phyloP scores from a whole-genome alignment of 495 filamentous ascomycete genomes.

The Penicillium cataractarum region DNA sequence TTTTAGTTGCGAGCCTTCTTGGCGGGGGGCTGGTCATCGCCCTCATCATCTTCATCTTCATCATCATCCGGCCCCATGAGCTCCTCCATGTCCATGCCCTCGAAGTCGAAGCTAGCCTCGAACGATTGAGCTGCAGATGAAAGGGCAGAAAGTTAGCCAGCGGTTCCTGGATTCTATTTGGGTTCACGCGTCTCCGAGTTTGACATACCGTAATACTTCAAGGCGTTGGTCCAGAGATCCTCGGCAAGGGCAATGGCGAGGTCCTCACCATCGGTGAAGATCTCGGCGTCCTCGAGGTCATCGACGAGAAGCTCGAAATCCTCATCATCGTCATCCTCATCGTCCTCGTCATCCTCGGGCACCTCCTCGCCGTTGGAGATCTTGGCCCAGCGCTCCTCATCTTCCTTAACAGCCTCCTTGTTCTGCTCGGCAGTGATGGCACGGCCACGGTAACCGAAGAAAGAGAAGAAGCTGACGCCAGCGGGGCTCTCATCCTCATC shows the following conservation, averaged over 20 bases:
- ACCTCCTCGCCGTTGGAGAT: slow-evolving; percentile 56
- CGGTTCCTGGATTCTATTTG: not conserved
- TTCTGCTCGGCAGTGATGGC: slow-evolving; percentile 72
- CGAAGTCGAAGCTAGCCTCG: slow-evolving; percentile 32
- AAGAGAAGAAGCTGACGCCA: slow-evolving; percentile 79
- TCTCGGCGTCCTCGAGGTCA: slow-evolving; percentile 65
- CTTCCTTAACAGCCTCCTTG: slow-evolving; percentile 56
- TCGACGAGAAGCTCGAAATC: slow-evolving; percentile 52
- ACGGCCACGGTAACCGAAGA: slow-evolving; percentile 76
- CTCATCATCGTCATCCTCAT: slow-evolving; percentile 52
- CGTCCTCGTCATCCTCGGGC: slow-evolving; percentile 46
- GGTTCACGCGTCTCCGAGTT: not conserved
- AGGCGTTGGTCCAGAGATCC: slow-evolving; percentile 82
- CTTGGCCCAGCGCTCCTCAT: slow-evolving; percentile 60
- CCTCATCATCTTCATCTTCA: slow-evolving; percentile 40
- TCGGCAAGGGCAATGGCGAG: slow-evolving; percentile 79
- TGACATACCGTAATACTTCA: slow-evolving; percentile 86
- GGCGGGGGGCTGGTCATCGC: slow-evolving; percentile 39
- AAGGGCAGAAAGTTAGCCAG: slow-evolving; percentile 19
- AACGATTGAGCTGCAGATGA: slow-evolving; percentile 40
- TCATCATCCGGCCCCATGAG: slow-evolving; percentile 36
- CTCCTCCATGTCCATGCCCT: slow-evolving; percentile 41
- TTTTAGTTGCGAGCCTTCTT: slow-evolving; percentile 49
- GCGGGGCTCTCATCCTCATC: slow-evolving; percentile 60
- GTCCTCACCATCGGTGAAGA: slow-evolving; percentile 80